Evolutionary conservation across 2,329 filamentous ascomycete genomes (phyloP), one percentile per base, ranked within the genome.

Genomic region (Didymella segeticola): DNA sequence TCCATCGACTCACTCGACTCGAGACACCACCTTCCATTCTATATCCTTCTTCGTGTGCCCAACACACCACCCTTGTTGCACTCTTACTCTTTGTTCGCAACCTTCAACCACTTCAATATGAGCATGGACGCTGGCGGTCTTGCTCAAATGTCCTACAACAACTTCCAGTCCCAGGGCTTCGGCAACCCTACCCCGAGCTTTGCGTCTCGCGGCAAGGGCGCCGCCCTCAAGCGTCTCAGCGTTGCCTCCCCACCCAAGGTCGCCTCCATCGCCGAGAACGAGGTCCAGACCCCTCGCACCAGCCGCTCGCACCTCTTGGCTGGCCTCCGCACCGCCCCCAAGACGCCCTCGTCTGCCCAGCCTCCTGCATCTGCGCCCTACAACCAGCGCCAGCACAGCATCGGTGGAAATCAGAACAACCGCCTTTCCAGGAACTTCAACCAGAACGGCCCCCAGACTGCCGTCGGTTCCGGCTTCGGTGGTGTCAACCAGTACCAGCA

Each of bases 51-150:
- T 29, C 47, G 61, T 66, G 57, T 66, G 57, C 58, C 41, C 49
- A 46, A 60, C 62, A 59, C 69, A 64, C 46, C 62, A 63, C 23
- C 62, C 60, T 70, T 63, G 60, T 64, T 66, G 53, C 65, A 65
- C 58, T 63, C 47, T 69, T 67, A 69, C 62, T 49, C 65, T 67
- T 67, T 68, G 58, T 67, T 51, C 60, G 47, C 59, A 58, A 61
- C 56, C 58, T 55, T 61, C 63, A 52, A 59, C 61, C 58, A 62
- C 53, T 57, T 58, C 63, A 69, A 54, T 58, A 74, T 79, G 80
- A 82, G 80, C 78, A 88, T 96, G 89, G 89, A 96, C 93, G 88
- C 93, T 86, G 93, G 93, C 85, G 91, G 92, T 95, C 91, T 96
- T 83, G 89, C 92, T 95, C 92, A 96, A 85, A 98, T 98, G 93